Evolutionary conservation across 495 filamentous ascomycete genomes (phyloP), one percentile per base, ranked within the genome.

Genomic region (Halenospora varia): DNA sequence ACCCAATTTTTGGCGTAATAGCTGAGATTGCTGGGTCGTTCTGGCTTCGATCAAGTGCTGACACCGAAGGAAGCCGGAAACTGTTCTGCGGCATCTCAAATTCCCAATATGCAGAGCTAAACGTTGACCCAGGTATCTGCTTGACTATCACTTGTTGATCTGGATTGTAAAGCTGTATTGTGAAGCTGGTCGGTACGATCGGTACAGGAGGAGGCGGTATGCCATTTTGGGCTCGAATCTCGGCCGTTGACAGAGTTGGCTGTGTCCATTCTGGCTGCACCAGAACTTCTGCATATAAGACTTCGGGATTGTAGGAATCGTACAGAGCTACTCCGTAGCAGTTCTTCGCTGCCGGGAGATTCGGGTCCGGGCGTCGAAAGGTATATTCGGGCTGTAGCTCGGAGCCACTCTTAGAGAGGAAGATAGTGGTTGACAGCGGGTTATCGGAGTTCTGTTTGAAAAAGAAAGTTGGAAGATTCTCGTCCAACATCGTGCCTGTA

Each of bases 11-110:
- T 8, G 92, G 92, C 0, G 89, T 88, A 45, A 85, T 71, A 44
- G 85, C 86, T 29, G 86, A 83, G 2, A 77, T 78, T 10, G 82
- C 77, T 0, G 85, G 87, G 62, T 89, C 85, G 56, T 75, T 79
- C 57, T 85, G 85, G 15, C 83, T 83, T 23, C 85, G 87, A 70
- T 98, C 94, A 1, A 98, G 70, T 25, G 77, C 78, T 10, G 88
- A 91, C 0, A 76, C 71, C 0, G 88, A 92, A 0, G 94, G 94
- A 52, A 84, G 79, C 3, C 87, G 79, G 69, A 98, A 98, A 44
- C 85, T 88, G 52, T 83, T 83, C 66, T 92, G 85, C 0, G 94
- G 94, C 76, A 98, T 86, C 66, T 92, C 89, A 70, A 98, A 98
- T 55, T 92, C 89, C 85, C 92, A 98, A 48, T 79, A 80, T 20